These are phyloP conservation scores for Stephanodiscus minutulus DNA, from an alignment of 108 stramenopile species.

Conservation along the genomic window DNA sequence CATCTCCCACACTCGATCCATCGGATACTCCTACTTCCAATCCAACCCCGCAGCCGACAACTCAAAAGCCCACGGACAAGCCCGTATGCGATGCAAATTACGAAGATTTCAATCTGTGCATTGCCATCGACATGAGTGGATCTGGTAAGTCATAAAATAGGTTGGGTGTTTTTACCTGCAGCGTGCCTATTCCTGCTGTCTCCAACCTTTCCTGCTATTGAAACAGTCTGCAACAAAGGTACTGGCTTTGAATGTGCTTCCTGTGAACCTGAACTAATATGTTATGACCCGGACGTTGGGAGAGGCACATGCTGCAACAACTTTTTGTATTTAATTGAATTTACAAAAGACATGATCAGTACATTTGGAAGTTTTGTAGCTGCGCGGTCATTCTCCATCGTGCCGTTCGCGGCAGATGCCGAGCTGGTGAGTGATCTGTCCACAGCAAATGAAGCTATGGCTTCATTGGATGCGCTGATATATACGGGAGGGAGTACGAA, in stretches of 20 bases:
- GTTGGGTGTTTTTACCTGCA: conserved; percentile 3
- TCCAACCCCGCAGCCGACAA: neutral
- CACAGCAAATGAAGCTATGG: conserved; percentile 11
- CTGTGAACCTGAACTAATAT: conserved; percentile 30
- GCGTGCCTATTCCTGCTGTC: neutral
- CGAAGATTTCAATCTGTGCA: conserved; percentile 39
- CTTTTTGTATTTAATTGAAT: conserved; percentile 27
- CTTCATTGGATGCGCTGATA: conserved; percentile 14
- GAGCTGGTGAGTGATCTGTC: conserved; percentile 15
- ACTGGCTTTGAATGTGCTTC: conserved; percentile 29
- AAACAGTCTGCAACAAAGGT: conserved; percentile 7
- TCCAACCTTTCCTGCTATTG: neutral
- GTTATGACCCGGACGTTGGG: conserved; percentile 1
- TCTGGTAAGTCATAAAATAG: conserved; percentile 5
- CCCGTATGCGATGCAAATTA: conserved; percentile 26
- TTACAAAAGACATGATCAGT: conserved; percentile 29
- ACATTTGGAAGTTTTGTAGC: conserved; percentile 16
- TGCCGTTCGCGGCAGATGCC: conserved; percentile 32
- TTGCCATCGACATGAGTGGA: conserved; percentile 47
- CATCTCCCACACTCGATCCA: neutral
- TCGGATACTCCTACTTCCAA: neutral
- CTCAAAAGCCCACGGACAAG: conserved; percentile 1
- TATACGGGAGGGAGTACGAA: conserved; percentile 38
- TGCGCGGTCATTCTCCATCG: conserved; percentile 29
- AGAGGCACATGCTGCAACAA: conserved; percentile 32